Evolutionary conservation across 2,329 filamentous ascomycete genomes (phyloP).

Genomic region (Penicillium expansum): DNA sequence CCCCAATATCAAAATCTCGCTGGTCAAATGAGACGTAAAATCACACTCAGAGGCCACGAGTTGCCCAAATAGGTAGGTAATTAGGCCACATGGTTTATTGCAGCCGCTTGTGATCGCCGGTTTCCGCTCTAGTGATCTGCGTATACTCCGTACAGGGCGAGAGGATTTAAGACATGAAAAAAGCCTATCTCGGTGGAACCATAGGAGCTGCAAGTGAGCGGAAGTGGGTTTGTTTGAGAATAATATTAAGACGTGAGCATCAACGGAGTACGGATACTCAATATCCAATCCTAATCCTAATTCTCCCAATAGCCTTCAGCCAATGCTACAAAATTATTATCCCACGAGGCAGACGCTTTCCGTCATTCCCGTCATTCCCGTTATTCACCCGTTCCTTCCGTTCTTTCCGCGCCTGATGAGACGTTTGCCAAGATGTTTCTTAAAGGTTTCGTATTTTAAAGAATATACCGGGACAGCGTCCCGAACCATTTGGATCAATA

Average conservation of each 20-base stretch:
- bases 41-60: background rate
- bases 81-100: background rate
- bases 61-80: background rate
- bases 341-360: background rate
- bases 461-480: background rate
- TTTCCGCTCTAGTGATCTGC: background rate
- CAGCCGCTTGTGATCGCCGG: background rate
- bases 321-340: background rate
- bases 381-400: background rate
- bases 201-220: background rate
- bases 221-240: background rate
- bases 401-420: background rate
- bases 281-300: too few relatives aligned
- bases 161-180: background rate
- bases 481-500: slow-evolving; percentile 7
- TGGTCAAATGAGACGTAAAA: background rate
- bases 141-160: background rate
- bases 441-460: background rate
- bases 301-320: too few relatives aligned
- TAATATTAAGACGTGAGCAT: background rate
- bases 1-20: background rate
- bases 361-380: too few relatives aligned
- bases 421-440: background rate
- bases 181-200: background rate
- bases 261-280: background rate